phyloP scores from a whole-genome alignment of 345 rosid species.

The Mallotus nudiflorus region DNA sequence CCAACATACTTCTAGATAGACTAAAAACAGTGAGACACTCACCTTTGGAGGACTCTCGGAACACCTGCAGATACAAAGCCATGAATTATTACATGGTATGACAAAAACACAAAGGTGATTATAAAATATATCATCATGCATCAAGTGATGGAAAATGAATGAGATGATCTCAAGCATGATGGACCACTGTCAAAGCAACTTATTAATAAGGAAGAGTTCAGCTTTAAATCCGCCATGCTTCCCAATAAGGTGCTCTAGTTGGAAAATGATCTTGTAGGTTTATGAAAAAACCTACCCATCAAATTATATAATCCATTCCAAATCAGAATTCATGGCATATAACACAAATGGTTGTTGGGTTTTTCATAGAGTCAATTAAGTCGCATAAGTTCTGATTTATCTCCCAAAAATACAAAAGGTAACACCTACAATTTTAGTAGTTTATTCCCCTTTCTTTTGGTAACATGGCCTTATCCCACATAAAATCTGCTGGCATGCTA shows the following conservation, averaged over 20 bases:
- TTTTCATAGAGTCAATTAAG: no score
- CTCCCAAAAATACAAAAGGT: no score
- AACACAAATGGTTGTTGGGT: no score
- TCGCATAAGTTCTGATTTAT: no score
- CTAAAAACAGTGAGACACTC: conserved; percentile 24
- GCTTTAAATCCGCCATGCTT: background rate
- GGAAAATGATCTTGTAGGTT: background rate
- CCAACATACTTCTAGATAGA: conserved; percentile 3
- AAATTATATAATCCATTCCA: background rate
- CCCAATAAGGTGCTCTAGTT: background rate
- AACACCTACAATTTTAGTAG: no score
- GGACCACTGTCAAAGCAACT: background rate
- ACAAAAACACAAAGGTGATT: conserved; percentile 7
- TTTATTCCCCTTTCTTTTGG: no score
- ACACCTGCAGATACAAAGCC: conserved; percentile 44
- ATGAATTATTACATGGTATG: conserved; percentile 13
- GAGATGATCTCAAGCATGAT: background rate
- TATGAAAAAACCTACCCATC: background rate
- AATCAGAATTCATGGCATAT: background rate
- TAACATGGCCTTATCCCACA: no score
- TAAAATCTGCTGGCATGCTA: no score
- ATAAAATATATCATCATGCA: background rate
- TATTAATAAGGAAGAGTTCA: background rate
- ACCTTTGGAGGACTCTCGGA: conserved; percentile 84
- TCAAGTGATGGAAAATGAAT: background rate